phyloP scores from a whole-genome alignment of 768 basidiomycete genomes.

The Mycena rebaudengoi region DNA sequence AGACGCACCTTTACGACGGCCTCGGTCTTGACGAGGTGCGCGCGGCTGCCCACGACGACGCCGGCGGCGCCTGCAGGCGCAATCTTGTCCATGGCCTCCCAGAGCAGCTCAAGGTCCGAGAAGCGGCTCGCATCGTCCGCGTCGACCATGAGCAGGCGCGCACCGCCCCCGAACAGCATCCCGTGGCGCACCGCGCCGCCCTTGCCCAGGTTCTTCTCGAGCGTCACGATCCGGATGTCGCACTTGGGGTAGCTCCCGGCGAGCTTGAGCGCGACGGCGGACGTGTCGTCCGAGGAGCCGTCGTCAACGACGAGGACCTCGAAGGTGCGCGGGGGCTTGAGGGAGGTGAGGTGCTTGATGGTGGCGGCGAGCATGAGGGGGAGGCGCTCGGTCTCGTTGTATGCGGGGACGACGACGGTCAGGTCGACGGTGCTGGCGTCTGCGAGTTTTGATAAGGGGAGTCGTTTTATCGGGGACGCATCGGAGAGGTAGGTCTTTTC shows the following conservation, averaged over 20 bases:
- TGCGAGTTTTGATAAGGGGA: slow-evolving; percentile 64
- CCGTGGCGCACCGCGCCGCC: slow-evolving; percentile 95
- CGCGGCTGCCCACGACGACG: slow-evolving; percentile 87
- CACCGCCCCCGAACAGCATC: slow-evolving; percentile 82
- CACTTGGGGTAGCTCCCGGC: slow-evolving; percentile 61
- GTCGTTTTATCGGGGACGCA: slow-evolving; percentile 59
- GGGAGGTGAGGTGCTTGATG: slow-evolving; percentile 65
- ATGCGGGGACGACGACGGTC: slow-evolving; percentile 89
- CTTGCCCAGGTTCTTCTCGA: slow-evolving; percentile 88
- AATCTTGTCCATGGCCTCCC: slow-evolving; percentile 75
- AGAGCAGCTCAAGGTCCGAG: slow-evolving; percentile 81
- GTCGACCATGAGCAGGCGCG: slow-evolving; percentile 88
- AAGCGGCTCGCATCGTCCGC: slow-evolving; percentile 95
- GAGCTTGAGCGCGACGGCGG: slow-evolving; percentile 67
- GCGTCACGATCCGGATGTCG: slow-evolving; percentile 80
- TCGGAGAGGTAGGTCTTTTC: slow-evolving; percentile 76
- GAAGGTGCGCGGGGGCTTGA: slow-evolving; percentile 59
- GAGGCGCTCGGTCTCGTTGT: slow-evolving; percentile 88
- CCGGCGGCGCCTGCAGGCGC: slow-evolving; percentile 58
- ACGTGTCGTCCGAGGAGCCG: slow-evolving; percentile 83
- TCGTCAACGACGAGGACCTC: slow-evolving; percentile 93
- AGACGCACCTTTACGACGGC: slow-evolving; percentile 88
- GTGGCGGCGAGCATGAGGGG: slow-evolving; percentile 84
- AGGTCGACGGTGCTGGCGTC: slow-evolving; percentile 72
- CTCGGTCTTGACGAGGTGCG: slow-evolving; percentile 91